Evolutionary conservation across 352 stramenopile genomes (phyloP), one percentile per base, ranked within the genome.

Genomic region (Globisporangium nodosum): DNA sequence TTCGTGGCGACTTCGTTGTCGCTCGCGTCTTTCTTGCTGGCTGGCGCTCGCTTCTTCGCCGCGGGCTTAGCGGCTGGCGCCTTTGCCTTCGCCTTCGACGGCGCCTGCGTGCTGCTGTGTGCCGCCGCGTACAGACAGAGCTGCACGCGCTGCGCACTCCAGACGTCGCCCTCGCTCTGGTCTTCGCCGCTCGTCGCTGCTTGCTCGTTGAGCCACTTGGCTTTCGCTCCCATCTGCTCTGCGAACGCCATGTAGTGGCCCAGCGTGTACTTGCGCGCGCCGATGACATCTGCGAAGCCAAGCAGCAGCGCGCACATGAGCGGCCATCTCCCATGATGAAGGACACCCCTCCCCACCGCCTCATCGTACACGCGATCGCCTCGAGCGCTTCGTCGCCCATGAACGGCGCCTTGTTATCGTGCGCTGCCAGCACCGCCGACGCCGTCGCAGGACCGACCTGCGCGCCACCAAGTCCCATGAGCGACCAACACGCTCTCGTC

Each of bases 371-470:
- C 6, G 81, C 77, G 39, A 91, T 66, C 1, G 83, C 83, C 33
- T 93, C 81, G 21, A 91, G 66, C 16, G 81, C 83, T 66, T 93
- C 83, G 53, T 93, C 83, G 21, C 68, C 77, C 83, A 93, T 93
- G 59, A 93, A 91, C 20, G 83, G 81, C 16, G 86, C 72, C 2
- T 65, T 74, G 8, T 62, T 60, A 51, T 93, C 77, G 60, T 90
- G 89, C 5, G 79, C 81, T 16, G 83, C 75, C 11, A 93, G 61
- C 51, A 93, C 70, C 16, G 81, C 83, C 1, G 81, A 93, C 35
- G 79, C 78, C 1, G 83, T 93, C 12, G 83, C 83, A 1, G 81
- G 83, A n/a, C 83, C 83, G 27, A 93, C 74, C 83, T 93, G 45
- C 2, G 45, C 37, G 12, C 35, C 35, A 15, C 9, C 9, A 18